A percentile compares a stretch with the other conserved stretches of the same genome.
phyloP scores from a whole-genome alignment of 208 protist genomes.

The Vickermania ingenoplastis region DNA sequence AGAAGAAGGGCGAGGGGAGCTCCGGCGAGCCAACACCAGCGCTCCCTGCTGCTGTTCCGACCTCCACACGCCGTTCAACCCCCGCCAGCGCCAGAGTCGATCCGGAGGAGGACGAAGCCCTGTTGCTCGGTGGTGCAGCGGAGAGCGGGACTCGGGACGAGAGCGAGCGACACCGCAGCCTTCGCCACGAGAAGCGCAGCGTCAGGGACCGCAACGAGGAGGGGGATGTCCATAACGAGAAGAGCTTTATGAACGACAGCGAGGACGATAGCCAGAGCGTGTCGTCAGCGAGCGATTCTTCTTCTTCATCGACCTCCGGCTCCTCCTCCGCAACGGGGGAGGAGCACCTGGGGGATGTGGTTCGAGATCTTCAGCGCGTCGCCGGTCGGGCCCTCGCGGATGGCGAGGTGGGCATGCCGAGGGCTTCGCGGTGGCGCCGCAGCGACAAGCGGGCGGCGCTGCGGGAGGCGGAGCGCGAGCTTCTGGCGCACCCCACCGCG shows the following conservation, averaged over 20 bases:
- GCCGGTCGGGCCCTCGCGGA: conserved; percentile 20
- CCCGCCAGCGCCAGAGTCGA: neutral
- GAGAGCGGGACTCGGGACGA: neutral
- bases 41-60: neutral
- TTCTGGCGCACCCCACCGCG: conserved; percentile 1
- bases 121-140: neutral
- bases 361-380: conserved; percentile 40
- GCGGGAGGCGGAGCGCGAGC: conserved; percentile 20
- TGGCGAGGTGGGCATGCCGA: conserved; percentile 27
- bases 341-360: conserved; percentile 53
- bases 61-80: no score
- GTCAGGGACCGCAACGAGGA: neutral
- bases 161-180: neutral
- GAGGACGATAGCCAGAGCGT: conserved; percentile 3
- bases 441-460: conserved; percentile 28
- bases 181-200: neutral
- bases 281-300: neutral
- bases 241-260: conserved; percentile 2
- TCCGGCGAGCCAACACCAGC: neutral
- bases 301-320: conserved; percentile 1
- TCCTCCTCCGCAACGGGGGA: conserved; percentile 1
- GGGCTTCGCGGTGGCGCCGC: conserved; percentile 54
- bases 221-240: no score
- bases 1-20: no score
- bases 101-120: neutral